Percentiles rank a stretch among this genome's conserved stretches.
Conservation (phyloP, 2,329 filamentous ascomycete species). For the Cercospora janseana region DNA sequence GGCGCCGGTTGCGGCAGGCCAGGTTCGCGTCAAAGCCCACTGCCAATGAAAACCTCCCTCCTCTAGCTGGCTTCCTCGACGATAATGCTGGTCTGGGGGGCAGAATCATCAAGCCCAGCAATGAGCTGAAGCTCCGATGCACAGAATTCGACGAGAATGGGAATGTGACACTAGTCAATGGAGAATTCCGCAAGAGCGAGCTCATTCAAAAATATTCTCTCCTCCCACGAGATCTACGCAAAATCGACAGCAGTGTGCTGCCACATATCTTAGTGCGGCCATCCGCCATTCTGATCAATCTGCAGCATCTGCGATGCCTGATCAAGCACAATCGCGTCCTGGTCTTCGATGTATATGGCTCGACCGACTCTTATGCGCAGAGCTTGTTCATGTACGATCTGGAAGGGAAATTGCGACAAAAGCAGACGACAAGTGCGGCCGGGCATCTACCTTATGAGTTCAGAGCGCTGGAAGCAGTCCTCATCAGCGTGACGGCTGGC, state of each 20-base stretch:
- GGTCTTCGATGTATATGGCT: constrained; percentile 94
- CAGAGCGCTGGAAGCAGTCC: constrained; percentile 87
- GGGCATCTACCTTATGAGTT: constrained; percentile 87
- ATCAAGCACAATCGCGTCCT: constrained; percentile 94
- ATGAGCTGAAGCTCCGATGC: constrained; percentile 83
- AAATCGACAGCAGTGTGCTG: constrained; percentile 94
- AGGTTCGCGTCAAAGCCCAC: constrained; percentile 32
- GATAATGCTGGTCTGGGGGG: constrained; percentile 60
- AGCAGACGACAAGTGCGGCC: constrained; percentile 52
- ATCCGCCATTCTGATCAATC: constrained; percentile 88
- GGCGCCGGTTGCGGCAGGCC: constrained; percentile 29
- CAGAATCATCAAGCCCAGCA: constrained; percentile 72
- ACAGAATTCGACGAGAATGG: constrained; percentile 94
- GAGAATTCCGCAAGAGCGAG: constrained; percentile 97
- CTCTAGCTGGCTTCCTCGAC: constrained; percentile 55
- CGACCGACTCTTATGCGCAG: constrained; percentile 90
- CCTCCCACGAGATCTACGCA: constrained; percentile 88
- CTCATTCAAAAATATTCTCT: constrained; percentile 96
- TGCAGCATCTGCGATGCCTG: constrained; percentile 91
- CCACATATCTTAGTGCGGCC: constrained; percentile 93
- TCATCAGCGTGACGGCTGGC: constrained; percentile 89
- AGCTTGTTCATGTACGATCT: constrained; percentile 98
- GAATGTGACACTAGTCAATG: constrained; percentile 86
- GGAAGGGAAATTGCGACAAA: constrained; percentile 86
- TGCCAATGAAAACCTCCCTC: constrained; percentile 58